Conservation (phyloP, 352 stramenopile genomes). For the Phytopythium delawarense region DNA sequence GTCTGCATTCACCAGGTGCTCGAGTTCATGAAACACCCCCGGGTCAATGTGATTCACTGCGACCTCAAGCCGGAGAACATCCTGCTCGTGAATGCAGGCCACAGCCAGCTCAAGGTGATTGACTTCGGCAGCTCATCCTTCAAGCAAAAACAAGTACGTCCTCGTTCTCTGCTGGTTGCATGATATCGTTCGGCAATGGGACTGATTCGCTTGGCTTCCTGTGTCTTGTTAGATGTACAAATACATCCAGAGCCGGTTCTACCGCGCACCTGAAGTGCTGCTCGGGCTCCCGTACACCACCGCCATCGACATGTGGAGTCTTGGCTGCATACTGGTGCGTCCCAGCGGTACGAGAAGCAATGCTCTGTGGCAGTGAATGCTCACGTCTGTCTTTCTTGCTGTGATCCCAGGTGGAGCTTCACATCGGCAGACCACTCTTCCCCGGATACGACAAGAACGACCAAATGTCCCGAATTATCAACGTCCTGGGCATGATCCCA, state of each 20-base stretch:
- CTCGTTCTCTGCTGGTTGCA: neutral
- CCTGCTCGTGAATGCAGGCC: constrained; percentile 90
- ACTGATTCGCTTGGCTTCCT: constrained; percentile 1
- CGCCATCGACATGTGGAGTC: constrained; percentile 89
- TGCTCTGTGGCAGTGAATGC: too few species aligned
- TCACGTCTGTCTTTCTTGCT: neutral
- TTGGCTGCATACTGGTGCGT: constrained; percentile 77
- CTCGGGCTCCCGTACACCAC: constrained; percentile 78
- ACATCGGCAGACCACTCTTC: constrained; percentile 98
- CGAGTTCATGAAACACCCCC: constrained; percentile 83
- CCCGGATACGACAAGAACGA: constrained; percentile 95
- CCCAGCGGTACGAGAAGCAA: neutral
- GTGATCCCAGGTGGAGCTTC: constrained; percentile 87
- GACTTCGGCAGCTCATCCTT: constrained; percentile 98
- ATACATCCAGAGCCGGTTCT: constrained; percentile 98
- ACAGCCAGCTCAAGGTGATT: constrained; percentile 98
- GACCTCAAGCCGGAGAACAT: constrained; percentile 99
- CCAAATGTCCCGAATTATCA: constrained; percentile 96
- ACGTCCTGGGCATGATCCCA: constrained; percentile 93
- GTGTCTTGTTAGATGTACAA: constrained; percentile 83
- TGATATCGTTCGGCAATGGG: neutral
- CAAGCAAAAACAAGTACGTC: constrained; percentile 81
- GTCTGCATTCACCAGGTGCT: constrained; percentile 34
- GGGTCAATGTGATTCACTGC: constrained; percentile 98
- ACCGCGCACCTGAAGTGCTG: constrained; percentile 90